Percentiles rank a stretch among this genome's conserved stretches.
Evolutionary conservation across 192 early-diverging fungal species (phyloP).

Genomic region (Dispira parvispora): DNA sequence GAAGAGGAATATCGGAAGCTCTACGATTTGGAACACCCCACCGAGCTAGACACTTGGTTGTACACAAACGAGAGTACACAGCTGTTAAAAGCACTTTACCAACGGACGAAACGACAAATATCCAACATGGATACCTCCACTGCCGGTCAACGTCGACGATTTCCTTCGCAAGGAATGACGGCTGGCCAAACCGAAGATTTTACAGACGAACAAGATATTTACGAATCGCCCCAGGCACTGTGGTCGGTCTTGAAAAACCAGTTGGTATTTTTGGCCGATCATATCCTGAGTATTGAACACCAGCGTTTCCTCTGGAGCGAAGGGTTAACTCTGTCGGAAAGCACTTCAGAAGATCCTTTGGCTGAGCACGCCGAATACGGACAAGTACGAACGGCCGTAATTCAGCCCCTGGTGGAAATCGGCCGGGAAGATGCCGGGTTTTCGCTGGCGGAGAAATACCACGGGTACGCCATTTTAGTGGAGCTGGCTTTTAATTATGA

Average conservation of each 20-base stretch:
- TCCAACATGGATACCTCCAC: constrained; percentile 8
- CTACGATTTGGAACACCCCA: constrained; percentile 26
- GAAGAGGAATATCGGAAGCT: constrained; percentile 24
- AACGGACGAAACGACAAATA: neutral
- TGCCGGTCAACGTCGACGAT: constrained; percentile 16
- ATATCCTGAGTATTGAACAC: constrained; percentile 20
- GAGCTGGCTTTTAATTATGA: constrained; percentile 17
- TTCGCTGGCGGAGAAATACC: constrained; percentile 25
- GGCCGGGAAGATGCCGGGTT: constrained; percentile 20
- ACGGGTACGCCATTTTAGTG: constrained; percentile 19
- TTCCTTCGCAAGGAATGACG: neutral
- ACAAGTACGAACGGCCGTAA: constrained; percentile 15
- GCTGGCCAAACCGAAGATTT: neutral
- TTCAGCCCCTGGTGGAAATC: constrained; percentile 22
- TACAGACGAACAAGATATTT: constrained; percentile 12
- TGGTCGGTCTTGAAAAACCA: constrained; percentile 21
- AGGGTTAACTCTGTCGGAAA: neutral
- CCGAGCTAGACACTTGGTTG: constrained; percentile 14
- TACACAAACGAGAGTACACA: constrained; percentile 6
- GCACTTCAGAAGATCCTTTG: constrained; percentile 3
- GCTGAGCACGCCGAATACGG: constrained; percentile 16
- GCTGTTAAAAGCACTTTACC: constrained; percentile 18
- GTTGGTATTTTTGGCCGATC: constrained; percentile 20
- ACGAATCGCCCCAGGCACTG: constrained; percentile 18
- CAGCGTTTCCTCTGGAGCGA: constrained; percentile 17